phyloP scores from a whole-genome alignment of 352 stramenopile genomes.

The Nothophytophthora sp. region DNA sequence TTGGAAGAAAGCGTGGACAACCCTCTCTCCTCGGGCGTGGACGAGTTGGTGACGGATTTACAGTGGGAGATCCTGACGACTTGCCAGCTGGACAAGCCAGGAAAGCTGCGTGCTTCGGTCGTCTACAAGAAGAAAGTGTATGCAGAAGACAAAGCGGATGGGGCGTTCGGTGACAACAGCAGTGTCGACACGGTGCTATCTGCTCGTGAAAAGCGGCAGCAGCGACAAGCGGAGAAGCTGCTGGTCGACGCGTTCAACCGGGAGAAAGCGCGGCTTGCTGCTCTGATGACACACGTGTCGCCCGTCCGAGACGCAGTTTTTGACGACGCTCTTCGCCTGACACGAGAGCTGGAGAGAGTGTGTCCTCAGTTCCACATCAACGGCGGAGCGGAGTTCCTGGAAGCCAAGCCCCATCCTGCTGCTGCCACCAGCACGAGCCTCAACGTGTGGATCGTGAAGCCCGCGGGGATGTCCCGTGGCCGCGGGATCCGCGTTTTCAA shows the following conservation, averaged over 20 bases:
- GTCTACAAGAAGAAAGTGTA: conserved; percentile 54
- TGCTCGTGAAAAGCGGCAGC: conserved; percentile 55
- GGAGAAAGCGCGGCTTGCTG: conserved; percentile 54
- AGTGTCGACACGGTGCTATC: conserved; percentile 46
- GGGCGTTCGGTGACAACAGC: conserved; percentile 13
- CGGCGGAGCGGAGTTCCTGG: conserved; percentile 43
- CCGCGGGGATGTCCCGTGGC: conserved; percentile 81
- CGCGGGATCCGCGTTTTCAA: conserved; percentile 91
- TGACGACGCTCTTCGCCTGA: conserved; percentile 34
- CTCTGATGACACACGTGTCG: conserved; percentile 44
- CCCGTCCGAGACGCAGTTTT: conserved; percentile 22
- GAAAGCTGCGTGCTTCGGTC: conserved; percentile 50
- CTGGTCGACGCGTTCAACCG: conserved; percentile 44
- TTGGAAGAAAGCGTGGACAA: conserved; percentile 71
- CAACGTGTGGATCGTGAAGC: conserved; percentile 96
- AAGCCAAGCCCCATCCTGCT: conserved; percentile 3
- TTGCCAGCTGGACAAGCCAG: conserved; percentile 45
- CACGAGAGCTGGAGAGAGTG: conserved; percentile 31
- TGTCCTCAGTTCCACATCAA: conserved; percentile 82
- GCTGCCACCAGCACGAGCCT: conserved; percentile 27
- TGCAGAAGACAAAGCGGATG: conserved; percentile 41
- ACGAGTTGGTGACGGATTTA: conserved; percentile 71
- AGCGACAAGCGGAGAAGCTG: conserved; percentile 37
- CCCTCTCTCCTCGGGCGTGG: conserved; percentile 15
- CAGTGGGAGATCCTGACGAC: conserved; percentile 73